Evolutionary conservation across 2,329 filamentous ascomycete genomes (phyloP), one percentile per base, ranked within the genome.

Genomic region (Byssochlamys sp.): DNA sequence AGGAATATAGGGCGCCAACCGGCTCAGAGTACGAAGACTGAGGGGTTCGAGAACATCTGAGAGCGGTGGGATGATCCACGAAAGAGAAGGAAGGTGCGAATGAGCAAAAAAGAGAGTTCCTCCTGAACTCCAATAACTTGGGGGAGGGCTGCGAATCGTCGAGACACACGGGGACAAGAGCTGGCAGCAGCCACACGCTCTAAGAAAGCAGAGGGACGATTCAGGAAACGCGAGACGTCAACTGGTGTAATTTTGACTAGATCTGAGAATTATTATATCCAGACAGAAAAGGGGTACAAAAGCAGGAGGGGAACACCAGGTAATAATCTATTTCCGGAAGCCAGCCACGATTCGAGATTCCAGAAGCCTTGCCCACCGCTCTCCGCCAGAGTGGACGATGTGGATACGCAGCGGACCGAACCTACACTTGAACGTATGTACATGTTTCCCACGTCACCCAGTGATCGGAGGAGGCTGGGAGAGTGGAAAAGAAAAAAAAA

Each of bases 121-220:
- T 51, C 24, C 49, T 28, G 9, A n/a, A 28, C 27, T 28, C 27
- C 49, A 51, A 51, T 51, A 14, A 10, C 14, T 24, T 25, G 19
- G 7, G 26, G 11, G 26, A 24, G 33, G 35, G 29, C 28, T 63
- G 58, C 69, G 67, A 72, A 72, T 71, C 53, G 61, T 54, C 60
- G 63, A 60, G 58, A 64, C 66, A 66, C 70, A 72, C 69, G 67
- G 67, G 61, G 61, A 61, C 63, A 65, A 63, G 27, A 61, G 61
- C 60, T 65, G 62, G 56, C 39, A 45, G 59, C 58, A 57, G 62
- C 58, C 58, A 61, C 59, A 60, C 59, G 57, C 55, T 55, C 57
- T 56, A 59, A 61, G 39, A 45, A 64, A 63, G 66, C 62, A 66
- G 62, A 64, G 58, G 65, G 65, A 66, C 67, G 58, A 61, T 66